Conservation (phyloP, 2,329 filamentous ascomycete genomes). For the Trichoderma citrinoviride region DNA sequence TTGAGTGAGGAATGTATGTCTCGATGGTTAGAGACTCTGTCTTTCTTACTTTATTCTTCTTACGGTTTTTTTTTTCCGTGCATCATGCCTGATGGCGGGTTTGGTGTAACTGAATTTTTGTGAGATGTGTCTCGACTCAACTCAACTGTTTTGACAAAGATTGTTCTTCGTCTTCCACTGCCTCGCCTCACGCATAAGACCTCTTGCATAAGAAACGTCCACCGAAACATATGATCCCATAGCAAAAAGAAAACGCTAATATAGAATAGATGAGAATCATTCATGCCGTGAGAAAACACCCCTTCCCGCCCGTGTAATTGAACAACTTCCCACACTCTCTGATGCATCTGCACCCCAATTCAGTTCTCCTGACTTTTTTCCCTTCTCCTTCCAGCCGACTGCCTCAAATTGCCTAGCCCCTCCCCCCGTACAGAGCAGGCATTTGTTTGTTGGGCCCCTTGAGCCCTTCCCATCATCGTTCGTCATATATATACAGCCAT, state of each 20-base stretch:
- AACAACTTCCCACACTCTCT: not conserved
- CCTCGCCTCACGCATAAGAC: not conserved
- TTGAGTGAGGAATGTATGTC: no score
- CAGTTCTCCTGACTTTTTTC: not conserved
- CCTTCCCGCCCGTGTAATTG: not conserved
- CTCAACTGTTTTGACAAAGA: not conserved
- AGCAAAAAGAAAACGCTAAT: constrained; percentile 17
- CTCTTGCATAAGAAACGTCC: constrained; percentile 5
- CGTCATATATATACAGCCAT: not conserved
- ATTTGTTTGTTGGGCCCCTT: not conserved
- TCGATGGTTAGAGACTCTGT: no score
- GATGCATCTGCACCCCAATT: not conserved
- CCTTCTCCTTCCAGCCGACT: not conserved
- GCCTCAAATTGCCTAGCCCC: not conserved
- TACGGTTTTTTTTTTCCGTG: not conserved
- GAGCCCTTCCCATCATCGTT: not conserved
- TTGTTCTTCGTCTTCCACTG: not conserved
- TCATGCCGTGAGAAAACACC: constrained; percentile 6
- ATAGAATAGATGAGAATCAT: constrained; percentile 16
- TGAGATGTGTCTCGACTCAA: constrained; percentile 2
- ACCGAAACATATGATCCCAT: constrained; percentile 1
- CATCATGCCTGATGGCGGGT: not conserved
- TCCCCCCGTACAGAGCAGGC: not conserved
- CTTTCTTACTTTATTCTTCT: not conserved
- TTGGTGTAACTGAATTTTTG: not conserved